Percentiles rank a stretch among this genome's conserved stretches.
Evolutionary conservation across 768 basidiomycete species (phyloP).

Genomic region (Kwoniella pini): DNA sequence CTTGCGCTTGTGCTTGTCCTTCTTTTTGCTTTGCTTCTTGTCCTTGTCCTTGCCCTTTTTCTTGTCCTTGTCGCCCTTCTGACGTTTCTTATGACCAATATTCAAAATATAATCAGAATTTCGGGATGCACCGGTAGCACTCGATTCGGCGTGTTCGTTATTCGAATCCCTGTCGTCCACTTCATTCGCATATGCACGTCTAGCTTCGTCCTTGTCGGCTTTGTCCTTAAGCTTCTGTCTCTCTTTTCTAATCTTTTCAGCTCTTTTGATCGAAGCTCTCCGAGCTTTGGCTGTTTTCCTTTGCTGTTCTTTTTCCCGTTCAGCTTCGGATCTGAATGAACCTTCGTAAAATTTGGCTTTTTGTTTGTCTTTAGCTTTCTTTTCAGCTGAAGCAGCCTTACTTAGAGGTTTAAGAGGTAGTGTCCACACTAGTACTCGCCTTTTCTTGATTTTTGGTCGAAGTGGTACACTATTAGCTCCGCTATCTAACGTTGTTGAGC

Average conservation of each 20-base stretch:
- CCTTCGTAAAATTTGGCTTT: not conserved
- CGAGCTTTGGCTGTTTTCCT: not conserved
- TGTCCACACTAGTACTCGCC: constrained; percentile 3
- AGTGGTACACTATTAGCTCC: constrained; percentile 4
- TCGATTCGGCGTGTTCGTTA: not conserved
- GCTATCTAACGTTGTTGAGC: not conserved
- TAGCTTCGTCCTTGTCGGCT: not conserved
- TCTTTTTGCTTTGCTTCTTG: not conserved
- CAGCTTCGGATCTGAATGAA: not conserved
- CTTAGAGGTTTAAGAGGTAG: constrained; percentile 4
- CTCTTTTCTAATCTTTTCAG: not conserved
- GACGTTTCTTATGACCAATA: not conserved
- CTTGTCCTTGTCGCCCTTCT: not conserved
- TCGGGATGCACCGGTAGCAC: not conserved
- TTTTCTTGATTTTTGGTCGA: not conserved
- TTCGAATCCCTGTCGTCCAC: too few species aligned
- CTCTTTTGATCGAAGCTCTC: not conserved
- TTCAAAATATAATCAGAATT: not conserved
- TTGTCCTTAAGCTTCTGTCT: not conserved
- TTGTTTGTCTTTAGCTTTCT: not conserved
- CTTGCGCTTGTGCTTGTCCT: not conserved
- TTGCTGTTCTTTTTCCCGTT: not conserved
- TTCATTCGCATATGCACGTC: too few species aligned
- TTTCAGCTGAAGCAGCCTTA: not conserved
- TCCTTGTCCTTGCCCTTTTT: not conserved